These are phyloP conservation scores for Globisporangium nagaii DNA, from an alignment of 352 stramenopile species.

Conservation along the genomic window DNA sequence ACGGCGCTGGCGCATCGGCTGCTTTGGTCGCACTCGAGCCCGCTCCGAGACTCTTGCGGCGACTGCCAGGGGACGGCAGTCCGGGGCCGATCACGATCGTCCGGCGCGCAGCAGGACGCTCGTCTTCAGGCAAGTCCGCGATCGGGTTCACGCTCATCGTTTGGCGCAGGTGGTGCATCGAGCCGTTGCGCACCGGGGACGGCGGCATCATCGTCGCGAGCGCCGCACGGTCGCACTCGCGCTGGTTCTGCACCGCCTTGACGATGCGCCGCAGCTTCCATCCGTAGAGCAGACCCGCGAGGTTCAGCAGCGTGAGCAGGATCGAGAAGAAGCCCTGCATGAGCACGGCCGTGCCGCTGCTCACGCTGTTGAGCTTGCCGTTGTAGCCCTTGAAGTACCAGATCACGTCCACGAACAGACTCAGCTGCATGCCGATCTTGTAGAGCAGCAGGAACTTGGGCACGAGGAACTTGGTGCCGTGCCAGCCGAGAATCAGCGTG, in stretches of 20 bases:
- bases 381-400: conserved; percentile 88
- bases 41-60: conserved; percentile 18
- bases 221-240: conserved; percentile 72
- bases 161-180: conserved; percentile 36
- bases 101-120: conserved; percentile 27
- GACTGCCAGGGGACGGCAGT: conserved; percentile 11
- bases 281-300: conserved; percentile 74
- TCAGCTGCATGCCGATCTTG: conserved; percentile 89
- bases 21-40: conserved; percentile 6
- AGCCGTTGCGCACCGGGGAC: conserved; percentile 31
- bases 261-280: conserved; percentile 87
- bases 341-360: conserved; percentile 68
- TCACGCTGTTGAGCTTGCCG: conserved; percentile 71
- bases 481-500: conserved; percentile 83
- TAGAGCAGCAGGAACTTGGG: conserved; percentile 84
- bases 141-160: conserved; percentile 58
- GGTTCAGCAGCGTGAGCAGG: conserved; percentile 70
- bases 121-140: conserved; percentile 33
- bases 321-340: conserved; percentile 87
- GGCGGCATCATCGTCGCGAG: conserved; percentile 71
- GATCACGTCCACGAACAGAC: conserved; percentile 75
- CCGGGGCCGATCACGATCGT: conserved; percentile 39
- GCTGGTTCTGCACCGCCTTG: conserved; percentile 76
- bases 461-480: conserved; percentile 84
- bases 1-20: conserved; percentile 25